Base-by-base conservation (phyloP, 1,284 basidiomycete species). In the Cutaneotrichosporon mucoides region DNA sequence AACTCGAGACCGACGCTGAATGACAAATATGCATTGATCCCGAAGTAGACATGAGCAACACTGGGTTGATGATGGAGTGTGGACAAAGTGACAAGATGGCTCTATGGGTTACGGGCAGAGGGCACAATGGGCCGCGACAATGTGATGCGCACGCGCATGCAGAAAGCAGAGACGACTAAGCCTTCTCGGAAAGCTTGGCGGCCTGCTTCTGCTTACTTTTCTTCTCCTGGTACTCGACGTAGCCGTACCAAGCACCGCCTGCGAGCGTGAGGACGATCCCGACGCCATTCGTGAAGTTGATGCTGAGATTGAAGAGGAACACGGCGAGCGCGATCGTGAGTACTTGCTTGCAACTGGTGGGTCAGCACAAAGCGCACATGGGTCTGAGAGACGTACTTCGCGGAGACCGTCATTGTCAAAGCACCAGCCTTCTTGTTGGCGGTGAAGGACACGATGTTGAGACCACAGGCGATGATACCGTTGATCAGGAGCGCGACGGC, bases 401-500 rank as follows among this genome's bases (percentile, higher is more conserved):
- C 76, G 6, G 73, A 75, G 1, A 79, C 75, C 6, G 76, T 77
- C 76, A 78, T 76, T 0, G 75, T 77, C 57, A 76, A 58, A 24
- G 75, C 86, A 3, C 92, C 91, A 0, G 90, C 87, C 73, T 88
- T 87, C 76, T 88, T 88, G 79, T 95, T 96, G 33, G 93, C 89
- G 47, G 89, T 90, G 71, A 95, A 93, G 73, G 88, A 90, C 57
- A 94, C 89, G 6, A 95, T 86, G 71, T 97, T 96, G 47, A 96
- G 81, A 6, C 85, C 88, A 72, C 95, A 96, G 3, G 93, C 93
- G 68, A 96, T 86, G 15, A 82, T 73, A 0, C 91, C 93, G 68
- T 96, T 97, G 49, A 88, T 70, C 4, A 85, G 67, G 40, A 96
- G 77, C 4, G 86, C 84, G 0, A 83, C 59, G 0, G 84, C 79